Base-by-base conservation (phyloP, 371 early-diverging fungal genomes). In the Apophysomyces ossiformis region DNA sequence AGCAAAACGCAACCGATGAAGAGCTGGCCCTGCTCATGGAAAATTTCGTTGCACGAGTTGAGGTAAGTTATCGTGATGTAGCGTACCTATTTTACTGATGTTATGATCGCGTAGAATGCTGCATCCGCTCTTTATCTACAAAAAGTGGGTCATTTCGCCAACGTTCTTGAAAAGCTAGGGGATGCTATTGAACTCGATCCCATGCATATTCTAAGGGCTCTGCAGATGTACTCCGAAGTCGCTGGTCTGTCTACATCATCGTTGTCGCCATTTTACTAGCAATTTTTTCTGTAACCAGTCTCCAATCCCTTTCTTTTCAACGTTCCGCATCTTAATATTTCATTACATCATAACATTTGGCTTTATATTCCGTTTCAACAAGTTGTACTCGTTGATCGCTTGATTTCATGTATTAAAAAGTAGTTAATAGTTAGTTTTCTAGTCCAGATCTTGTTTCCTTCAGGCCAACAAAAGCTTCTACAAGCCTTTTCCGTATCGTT, bases 221-320 rank as follows among this genome's bases (percentile, higher is more conserved):
- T 88, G 63, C 87, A 86, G 72, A 88, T 87, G 87, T 87, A 84
- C 73, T 81, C 82, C 41, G 78, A 83, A 69, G 73, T 77, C 12
- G 60, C 73, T 44, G 69, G 72, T 32, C 56, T 73, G 60, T 50
- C 54, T 4, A 50, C 54, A 50, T 50, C 47, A 7, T 47, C 54
- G 7, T 9, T 50, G 54, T 11, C 54, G 21, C 9, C n/a, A 18
- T 50, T 50, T 50, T 50, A 50, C 54, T 50, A 50, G 54, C 21
- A 50, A 21, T 5, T 11, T 21, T 50, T 47, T 21, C 18, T n/a
- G 15, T 8, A 50, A 21, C 54, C 16, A 21, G 21, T 11, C 8
- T 41, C 11, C 7, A 50, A 50, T 50, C 54, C 54, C 21, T 7
- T 21, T 26, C 1, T 26, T 26, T 26, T 26, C 32, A 26, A 26